phyloP scores from a whole-genome alignment of 768 basidiomycete species.

The Cytidiella melzeri region DNA sequence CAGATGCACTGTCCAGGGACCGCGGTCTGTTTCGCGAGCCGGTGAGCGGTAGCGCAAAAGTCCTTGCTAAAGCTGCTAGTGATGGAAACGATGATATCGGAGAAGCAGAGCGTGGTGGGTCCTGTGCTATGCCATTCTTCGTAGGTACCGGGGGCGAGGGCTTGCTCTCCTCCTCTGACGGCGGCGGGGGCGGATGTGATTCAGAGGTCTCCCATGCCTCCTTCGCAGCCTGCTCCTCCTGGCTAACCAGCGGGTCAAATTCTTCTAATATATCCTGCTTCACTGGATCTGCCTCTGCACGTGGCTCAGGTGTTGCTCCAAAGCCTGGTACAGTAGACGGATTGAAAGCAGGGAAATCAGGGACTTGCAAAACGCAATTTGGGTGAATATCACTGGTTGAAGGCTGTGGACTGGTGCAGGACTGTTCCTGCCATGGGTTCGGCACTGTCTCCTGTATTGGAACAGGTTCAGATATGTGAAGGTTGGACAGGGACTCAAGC shows the following conservation, averaged over 20 bases:
- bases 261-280: constrained; percentile 42
- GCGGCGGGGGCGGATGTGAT: constrained; percentile 48
- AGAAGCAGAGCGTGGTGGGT: constrained; percentile 22
- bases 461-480: not conserved
- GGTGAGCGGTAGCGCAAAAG: constrained; percentile 48
- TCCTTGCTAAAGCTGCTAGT: constrained; percentile 59
- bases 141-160: constrained; percentile 27
- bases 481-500: not conserved
- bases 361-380: constrained; percentile 18
- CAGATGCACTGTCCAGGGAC: constrained; percentile 54
- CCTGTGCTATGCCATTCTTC: constrained; percentile 3
- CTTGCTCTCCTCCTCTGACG: constrained; percentile 1
- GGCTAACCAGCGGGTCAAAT: constrained; percentile 61
- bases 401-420: not conserved
- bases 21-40: constrained; percentile 40
- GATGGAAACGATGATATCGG: constrained; percentile 51
- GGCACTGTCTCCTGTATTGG: not conserved
- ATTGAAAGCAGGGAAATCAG: constrained; percentile 41
- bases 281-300: constrained; percentile 12
- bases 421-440: constrained; percentile 4
- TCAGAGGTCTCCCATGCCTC: constrained; percentile 62
- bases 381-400: not conserved
- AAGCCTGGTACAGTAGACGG: constrained; percentile 33
- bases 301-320: constrained; percentile 19
- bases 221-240: constrained; percentile 52